Evolutionary conservation across 2,329 filamentous ascomycete species (phyloP).

Genomic region (Diaporthe nobilis): DNA sequence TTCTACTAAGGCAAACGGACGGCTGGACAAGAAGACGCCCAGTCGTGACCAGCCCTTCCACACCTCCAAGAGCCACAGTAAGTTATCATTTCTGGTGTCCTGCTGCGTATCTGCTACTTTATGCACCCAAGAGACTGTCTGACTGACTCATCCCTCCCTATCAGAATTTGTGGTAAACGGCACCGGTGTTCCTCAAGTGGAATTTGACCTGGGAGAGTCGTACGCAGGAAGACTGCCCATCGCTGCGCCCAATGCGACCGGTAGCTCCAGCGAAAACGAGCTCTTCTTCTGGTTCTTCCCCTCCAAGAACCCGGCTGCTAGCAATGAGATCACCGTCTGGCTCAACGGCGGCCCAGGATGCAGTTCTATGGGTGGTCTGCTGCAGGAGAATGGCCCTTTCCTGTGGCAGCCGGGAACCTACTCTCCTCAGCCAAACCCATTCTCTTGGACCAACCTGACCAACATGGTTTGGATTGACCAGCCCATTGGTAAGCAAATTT

Average conservation of each 20-base stretch:
- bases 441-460: constrained; percentile 78
- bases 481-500: constrained; percentile 56
- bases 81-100: not conserved
- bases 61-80: constrained; percentile 36
- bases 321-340: constrained; percentile 75
- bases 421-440: constrained; percentile 73
- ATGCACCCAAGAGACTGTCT: accelerated
- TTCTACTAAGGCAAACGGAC: not conserved
- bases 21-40: not conserved
- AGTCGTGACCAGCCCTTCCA: constrained; percentile 18
- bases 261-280: constrained; percentile 56
- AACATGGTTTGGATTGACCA: constrained; percentile 83
- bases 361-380: constrained; percentile 72
- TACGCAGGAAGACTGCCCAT: constrained; percentile 77
- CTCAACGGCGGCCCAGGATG: constrained; percentile 71
- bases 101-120: accelerated
- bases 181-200: constrained; percentile 74
- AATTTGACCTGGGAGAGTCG: constrained; percentile 77
- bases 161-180: constrained; percentile 76
- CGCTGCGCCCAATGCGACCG: constrained; percentile 53
- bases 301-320: constrained; percentile 61
- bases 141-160: not conserved
- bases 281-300: constrained; percentile 80
- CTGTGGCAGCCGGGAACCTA: constrained; percentile 76
- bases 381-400: constrained; percentile 82